phyloP scores from a whole-genome alignment of 208 protist genomes.

The Phytomonas sp. region DNA sequence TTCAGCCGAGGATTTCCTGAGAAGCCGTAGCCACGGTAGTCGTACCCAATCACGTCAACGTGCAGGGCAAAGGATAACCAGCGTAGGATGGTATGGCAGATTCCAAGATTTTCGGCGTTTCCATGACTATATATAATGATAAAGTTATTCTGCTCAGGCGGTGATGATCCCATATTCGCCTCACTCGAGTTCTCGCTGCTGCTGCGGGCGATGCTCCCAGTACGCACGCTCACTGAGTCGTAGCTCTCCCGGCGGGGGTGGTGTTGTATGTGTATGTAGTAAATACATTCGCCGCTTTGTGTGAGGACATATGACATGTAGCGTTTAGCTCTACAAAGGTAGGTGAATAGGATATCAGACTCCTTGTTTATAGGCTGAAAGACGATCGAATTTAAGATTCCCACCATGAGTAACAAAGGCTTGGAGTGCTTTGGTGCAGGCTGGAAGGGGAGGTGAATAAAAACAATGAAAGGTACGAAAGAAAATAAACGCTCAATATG shows the following conservation, averaged over 20 bases:
- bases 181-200: background rate
- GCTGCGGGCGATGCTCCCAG: background rate
- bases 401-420: background rate
- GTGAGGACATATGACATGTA: constrained; percentile 30
- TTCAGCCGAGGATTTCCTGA: constrained; percentile 13
- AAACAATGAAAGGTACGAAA: constrained; percentile 1
- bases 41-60: constrained; percentile 46
- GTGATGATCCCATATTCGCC: background rate
- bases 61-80: constrained; percentile 20
- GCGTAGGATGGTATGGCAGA: constrained; percentile 21
- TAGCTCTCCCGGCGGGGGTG: background rate
- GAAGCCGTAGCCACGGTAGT: constrained; percentile 78
- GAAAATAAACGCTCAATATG: constrained; percentile 4
- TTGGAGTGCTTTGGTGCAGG: background rate
- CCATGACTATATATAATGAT: constrained; percentile 70
- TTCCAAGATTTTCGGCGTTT: constrained; percentile 62
- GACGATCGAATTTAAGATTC: constrained; percentile 20
- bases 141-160: constrained; percentile 3
- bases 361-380: constrained; percentile 42
- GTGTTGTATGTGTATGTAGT: constrained; percentile 20
- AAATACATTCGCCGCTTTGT: constrained; percentile 16
- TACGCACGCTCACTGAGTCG: background rate
- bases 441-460: background rate
- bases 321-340: constrained; percentile 11
- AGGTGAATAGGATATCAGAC: constrained; percentile 16